These are phyloP conservation scores for Gossypium longicalyx DNA, from an alignment of 345 rosid genomes.

Conservation along the genomic window DNA sequence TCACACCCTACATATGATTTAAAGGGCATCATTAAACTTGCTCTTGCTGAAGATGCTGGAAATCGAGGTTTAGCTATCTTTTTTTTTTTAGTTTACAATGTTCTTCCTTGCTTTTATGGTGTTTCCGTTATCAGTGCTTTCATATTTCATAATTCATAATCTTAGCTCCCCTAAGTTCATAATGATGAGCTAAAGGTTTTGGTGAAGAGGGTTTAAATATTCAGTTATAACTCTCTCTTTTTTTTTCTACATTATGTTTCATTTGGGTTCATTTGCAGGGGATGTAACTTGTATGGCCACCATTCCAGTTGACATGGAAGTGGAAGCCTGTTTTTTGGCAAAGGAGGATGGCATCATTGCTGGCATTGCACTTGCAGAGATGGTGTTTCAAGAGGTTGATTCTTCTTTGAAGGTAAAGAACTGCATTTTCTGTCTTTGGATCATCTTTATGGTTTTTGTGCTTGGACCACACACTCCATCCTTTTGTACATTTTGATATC, in stretches of 20 bases:
- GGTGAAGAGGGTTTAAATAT: background rate
- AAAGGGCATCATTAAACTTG: conserved; percentile 60
- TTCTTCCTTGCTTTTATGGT: background rate
- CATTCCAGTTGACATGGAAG: conserved; percentile 75
- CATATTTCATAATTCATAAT: background rate
- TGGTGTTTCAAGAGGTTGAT: conserved; percentile 85
- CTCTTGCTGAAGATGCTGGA: conserved; percentile 91
- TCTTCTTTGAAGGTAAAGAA: conserved; percentile 64
- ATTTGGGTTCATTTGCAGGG: conserved; percentile 41
- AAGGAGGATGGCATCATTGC: conserved; percentile 92
- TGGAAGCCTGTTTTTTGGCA: conserved; percentile 85
- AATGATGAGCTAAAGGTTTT: conserved; percentile 2
- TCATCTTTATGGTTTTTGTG: conserved; percentile 17
- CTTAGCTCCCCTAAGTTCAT: background rate
- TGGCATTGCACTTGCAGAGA: conserved; percentile 72
- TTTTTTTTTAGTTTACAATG: background rate
- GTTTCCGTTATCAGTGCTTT: background rate
- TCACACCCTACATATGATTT: conserved; percentile 88
- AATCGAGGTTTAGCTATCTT: conserved; percentile 49
- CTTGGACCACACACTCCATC: background rate
- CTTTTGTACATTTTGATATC: conserved; percentile 16
- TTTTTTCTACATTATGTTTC: background rate
- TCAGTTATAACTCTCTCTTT: background rate
- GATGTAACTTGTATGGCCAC: conserved; percentile 96
- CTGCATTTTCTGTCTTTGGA: conserved; percentile 3